These are phyloP conservation scores for Leucocoprinus sp. DNA, from an alignment of 768 basidiomycete genomes.

Conservation along the genomic window DNA sequence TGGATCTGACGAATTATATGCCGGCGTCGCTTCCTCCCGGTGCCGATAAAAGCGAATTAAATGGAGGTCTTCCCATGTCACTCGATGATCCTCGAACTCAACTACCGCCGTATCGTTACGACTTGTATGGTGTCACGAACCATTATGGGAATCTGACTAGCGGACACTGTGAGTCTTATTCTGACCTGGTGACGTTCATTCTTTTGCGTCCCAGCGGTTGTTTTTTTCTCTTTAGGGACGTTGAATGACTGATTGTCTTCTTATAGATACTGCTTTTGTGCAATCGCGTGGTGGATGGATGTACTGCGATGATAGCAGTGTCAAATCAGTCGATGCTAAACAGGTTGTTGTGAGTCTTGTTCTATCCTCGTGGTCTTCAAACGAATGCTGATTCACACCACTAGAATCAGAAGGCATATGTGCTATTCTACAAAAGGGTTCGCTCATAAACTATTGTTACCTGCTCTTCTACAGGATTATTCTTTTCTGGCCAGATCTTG, in stretches of 20 bases:
- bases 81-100: conserved; percentile 72
- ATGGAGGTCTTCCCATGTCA: conserved; percentile 33
- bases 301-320: conserved; percentile 90
- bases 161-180: conserved; percentile 75
- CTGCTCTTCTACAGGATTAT: neutral
- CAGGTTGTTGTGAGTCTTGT: conserved; percentile 68
- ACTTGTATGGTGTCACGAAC: conserved; percentile 92
- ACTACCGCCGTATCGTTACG: conserved; percentile 86
- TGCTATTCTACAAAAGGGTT: conserved; percentile 72
- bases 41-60: conserved; percentile 41
- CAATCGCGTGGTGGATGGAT: conserved; percentile 83
- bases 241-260: conserved; percentile 5
- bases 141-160: conserved; percentile 92
- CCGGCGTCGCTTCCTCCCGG: conserved; percentile 71
- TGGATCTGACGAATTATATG: conserved; percentile 74
- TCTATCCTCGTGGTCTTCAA: neutral
- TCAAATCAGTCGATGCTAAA: conserved; percentile 62
- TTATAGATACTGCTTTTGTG: conserved; percentile 85
- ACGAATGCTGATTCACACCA: conserved; percentile 10
- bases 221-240: no score
- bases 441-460: conserved; percentile 32
- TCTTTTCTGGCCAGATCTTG: conserved; percentile 7
- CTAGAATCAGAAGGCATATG: conserved; percentile 60
- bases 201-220: no score
- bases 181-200: no score